Percentiles rank a stretch among this genome's conserved stretches.
Conservation (phyloP, 1,284 basidiomycete species). For the Lignosus rhinocerotis region DNA sequence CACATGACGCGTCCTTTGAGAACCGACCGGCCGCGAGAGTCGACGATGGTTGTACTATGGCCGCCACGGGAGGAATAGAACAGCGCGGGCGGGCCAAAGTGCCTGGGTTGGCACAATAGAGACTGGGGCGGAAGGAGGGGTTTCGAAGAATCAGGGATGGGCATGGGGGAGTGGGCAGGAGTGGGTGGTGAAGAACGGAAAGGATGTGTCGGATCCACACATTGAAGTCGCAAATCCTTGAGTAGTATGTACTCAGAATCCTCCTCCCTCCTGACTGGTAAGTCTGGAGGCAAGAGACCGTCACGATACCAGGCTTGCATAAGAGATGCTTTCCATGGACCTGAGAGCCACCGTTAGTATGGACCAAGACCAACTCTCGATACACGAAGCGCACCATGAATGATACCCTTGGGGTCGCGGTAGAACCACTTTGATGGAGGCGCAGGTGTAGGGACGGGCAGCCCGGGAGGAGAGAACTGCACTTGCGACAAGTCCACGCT, state of each 20-base stretch:
- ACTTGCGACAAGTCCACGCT: conserved; percentile 54
- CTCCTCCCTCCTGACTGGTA: conserved; percentile 75
- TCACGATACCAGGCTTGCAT: conserved; percentile 88
- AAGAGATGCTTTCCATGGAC: conserved; percentile 80
- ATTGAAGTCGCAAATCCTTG: conserved; percentile 71
- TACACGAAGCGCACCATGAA: conserved; percentile 62
- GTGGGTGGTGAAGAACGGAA: conserved; percentile 57
- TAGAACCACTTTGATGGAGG: conserved; percentile 78
- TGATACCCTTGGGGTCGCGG: conserved; percentile 72
- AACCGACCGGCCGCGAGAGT: conserved; percentile 78
- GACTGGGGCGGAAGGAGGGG: conserved; percentile 76
- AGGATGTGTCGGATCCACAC: conserved; percentile 74
- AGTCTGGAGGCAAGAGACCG: conserved; percentile 73
- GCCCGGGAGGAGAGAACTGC: conserved; percentile 75
- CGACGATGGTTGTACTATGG: conserved; percentile 82
- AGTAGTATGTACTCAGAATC: conserved; percentile 66
- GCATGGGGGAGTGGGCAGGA: conserved; percentile 20
- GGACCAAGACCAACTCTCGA: conserved; percentile 1
- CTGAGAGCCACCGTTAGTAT: conserved; percentile 37
- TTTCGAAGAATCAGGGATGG: conserved; percentile 42
- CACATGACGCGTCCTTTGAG: conserved; percentile 77
- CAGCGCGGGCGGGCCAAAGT: conserved; percentile 83
- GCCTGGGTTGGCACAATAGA: conserved; percentile 74
- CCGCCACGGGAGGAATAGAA: conserved; percentile 86
- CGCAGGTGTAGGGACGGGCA: conserved; percentile 65